Evolutionary conservation across 331 rosid species (phyloP).

Genomic region (Pyracantha coccinea): DNA sequence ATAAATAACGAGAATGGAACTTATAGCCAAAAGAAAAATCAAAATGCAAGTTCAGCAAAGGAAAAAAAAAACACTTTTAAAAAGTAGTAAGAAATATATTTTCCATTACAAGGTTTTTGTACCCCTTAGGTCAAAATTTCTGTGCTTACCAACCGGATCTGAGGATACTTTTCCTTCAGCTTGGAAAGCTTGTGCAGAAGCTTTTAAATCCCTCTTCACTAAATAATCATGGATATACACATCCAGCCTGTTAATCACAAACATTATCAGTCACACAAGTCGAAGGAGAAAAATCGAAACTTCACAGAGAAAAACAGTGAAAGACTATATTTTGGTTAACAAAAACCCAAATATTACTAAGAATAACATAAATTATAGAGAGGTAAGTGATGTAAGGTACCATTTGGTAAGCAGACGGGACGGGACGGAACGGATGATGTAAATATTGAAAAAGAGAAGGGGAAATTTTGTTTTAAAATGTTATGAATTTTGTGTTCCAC

Average conservation of each 20-base stretch:
- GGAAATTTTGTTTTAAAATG: too few species aligned
- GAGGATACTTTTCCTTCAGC: constrained; percentile 98
- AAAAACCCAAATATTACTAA: not conserved
- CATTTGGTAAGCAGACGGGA: too few species aligned
- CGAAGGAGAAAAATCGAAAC: constrained; percentile 6
- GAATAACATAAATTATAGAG: not conserved
- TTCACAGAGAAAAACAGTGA: constrained; percentile 3
- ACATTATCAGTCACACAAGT: constrained; percentile 8
- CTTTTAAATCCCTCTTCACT: constrained; percentile 93
- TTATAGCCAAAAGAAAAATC: not conserved
- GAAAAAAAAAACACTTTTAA: not conserved
- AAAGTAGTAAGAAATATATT: not conserved
- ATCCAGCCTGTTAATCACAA: constrained; percentile 62
- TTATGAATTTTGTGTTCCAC: too few species aligned
- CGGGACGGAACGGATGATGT: too few species aligned
- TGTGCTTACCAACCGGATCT: constrained; percentile 92
- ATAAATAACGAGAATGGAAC: constrained; percentile 13
- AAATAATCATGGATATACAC: constrained; percentile 96
- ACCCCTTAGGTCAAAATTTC: not conserved
- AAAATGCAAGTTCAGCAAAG: not conserved
- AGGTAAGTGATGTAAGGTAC: not conserved
- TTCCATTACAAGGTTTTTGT: constrained; percentile 2
- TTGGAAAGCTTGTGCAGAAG: constrained; percentile 97
- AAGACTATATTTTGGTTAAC: not conserved
- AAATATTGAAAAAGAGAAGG: too few species aligned